Base-by-base conservation (phyloP, 2,329 filamentous ascomycete genomes). In the Colletotrichum sp. region DNA sequence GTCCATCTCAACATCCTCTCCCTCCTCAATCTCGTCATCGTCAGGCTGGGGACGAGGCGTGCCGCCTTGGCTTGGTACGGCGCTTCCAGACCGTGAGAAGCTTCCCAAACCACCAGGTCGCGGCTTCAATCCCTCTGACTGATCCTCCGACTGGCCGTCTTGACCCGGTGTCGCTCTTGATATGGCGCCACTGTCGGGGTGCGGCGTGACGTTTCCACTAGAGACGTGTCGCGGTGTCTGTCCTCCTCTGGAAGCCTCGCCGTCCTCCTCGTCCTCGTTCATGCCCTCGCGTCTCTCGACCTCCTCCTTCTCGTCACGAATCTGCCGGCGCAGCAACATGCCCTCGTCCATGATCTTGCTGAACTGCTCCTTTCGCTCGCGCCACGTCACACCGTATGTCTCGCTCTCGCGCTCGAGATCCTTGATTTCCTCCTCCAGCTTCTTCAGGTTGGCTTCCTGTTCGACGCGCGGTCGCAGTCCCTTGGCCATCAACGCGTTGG, bases 291-390 rank as follows among this genome's bases (percentile, higher is more conserved):
- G 91, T 56, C 95, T 89, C 85, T 98, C 96, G 0, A 97, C 95
- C 85, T 98, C 96, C 83, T 98, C 96, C 86, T 98, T 98, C 88
- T 98, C 96, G 81, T 98, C 96, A 76, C 96, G 92, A 81, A 98
- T 98, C 83, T 97, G 89, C 64, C 95, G 90, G 73, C 96, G 89
- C 83, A 98, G 89, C 77, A 95, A 90, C 90, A 94, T 94, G n/a
- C 95, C 95, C 86, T 98, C 96, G 75, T 96, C 94, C 82, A 98
- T 94, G 80, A 98, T 96, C 71, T 92, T 90, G 73, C 93, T 94
- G 84, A 98, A 98, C 84, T 98, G 95, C 79, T 95, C 94, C 77
- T 94, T 89, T 52, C 96, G 90, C 84, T 98, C 96, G 56, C 91
- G 88, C 96, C 96, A 98, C 1, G 95, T 97, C 78, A 89, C 90